Evolutionary conservation across 768 basidiomycete genomes (phyloP).

Genomic region (Peribolospora kevripleyi): DNA sequence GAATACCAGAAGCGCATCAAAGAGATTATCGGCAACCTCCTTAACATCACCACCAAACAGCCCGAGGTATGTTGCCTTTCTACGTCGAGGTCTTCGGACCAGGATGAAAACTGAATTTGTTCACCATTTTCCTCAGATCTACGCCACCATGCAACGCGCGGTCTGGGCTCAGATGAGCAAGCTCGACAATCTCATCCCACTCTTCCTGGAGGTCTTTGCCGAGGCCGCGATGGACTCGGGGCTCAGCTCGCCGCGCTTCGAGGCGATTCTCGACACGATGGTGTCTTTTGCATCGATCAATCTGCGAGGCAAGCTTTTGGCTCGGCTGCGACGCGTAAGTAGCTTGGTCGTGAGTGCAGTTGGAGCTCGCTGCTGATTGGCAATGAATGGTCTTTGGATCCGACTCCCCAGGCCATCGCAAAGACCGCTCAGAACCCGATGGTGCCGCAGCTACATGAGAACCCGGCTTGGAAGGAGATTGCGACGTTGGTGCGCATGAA

Average conservation of each 20-base stretch:
- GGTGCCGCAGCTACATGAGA: neutral
- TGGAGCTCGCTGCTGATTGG: neutral
- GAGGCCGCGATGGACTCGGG: constrained; percentile 64
- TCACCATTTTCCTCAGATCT: constrained; percentile 26
- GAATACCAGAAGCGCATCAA: constrained; percentile 48
- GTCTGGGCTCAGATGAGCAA: constrained; percentile 56
- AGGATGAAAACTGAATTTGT: neutral
- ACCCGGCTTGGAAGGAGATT: constrained; percentile 21
- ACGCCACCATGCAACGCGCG: constrained; percentile 39
- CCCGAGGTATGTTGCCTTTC: constrained; percentile 31
- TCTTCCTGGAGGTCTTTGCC: constrained; percentile 24
- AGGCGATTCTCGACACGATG: constrained; percentile 48
- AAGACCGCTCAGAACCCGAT: neutral
- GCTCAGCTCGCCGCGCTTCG: constrained; percentile 46
- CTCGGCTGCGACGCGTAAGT: constrained; percentile 50
- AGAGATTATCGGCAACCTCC: constrained; percentile 53
- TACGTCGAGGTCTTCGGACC: neutral
- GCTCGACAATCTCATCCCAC: constrained; percentile 26
- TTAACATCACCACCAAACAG: constrained; percentile 47
- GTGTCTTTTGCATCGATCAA: constrained; percentile 40
- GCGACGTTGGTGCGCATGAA: constrained; percentile 53
- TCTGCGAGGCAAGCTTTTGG: constrained; percentile 51
- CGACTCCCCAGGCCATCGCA: neutral
- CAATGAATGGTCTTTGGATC: neutral
- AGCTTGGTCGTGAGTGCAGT: neutral